Evolutionary conservation across 345 rosid genomes (phyloP).

Genomic region (Cardamine occulta): DNA sequence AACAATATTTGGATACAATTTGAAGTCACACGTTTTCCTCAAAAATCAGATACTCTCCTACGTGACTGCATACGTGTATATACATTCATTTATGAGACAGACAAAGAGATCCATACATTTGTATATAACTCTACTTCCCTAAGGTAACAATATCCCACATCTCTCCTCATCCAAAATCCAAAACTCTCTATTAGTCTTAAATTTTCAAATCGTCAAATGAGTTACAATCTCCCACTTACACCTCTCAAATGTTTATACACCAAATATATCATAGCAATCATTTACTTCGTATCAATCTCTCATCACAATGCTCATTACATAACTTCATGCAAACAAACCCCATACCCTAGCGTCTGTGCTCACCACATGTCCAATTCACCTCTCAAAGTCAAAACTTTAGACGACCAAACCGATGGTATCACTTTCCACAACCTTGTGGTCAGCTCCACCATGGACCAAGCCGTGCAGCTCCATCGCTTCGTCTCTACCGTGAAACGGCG

Average conservation of each 20-base stretch:
- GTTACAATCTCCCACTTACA: constrained; percentile 19
- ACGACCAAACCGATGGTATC: constrained; percentile 35
- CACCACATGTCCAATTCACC: constrained; percentile 42
- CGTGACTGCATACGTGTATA: constrained; percentile 37
- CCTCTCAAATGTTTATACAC: constrained; percentile 19
- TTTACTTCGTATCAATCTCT: constrained; percentile 32
- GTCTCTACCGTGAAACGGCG: constrained; percentile 48
- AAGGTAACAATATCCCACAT: constrained; percentile 6
- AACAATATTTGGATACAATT: not conserved
- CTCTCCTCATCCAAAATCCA: constrained; percentile 4
- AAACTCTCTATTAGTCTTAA: not conserved
- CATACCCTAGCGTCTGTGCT: constrained; percentile 60
- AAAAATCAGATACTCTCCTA: constrained; percentile 25
- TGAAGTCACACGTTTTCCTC: constrained; percentile 29
- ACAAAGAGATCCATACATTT: constrained; percentile 15
- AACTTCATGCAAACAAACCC: constrained; percentile 64
- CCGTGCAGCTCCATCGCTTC: constrained; percentile 54
- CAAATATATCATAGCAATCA: constrained; percentile 25
- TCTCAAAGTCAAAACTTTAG: constrained; percentile 33
- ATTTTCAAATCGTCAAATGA: constrained; percentile 31
- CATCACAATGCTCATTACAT: constrained; percentile 36
- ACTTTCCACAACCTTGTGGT: constrained; percentile 56
- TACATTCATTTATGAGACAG: constrained; percentile 25
- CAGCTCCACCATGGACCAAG: constrained; percentile 57
- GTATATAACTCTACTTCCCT: constrained; percentile 19